Evolutionary conservation across 2,329 filamentous ascomycete species (phyloP).

Genomic region (Arachnopeziza araneosa): DNA sequence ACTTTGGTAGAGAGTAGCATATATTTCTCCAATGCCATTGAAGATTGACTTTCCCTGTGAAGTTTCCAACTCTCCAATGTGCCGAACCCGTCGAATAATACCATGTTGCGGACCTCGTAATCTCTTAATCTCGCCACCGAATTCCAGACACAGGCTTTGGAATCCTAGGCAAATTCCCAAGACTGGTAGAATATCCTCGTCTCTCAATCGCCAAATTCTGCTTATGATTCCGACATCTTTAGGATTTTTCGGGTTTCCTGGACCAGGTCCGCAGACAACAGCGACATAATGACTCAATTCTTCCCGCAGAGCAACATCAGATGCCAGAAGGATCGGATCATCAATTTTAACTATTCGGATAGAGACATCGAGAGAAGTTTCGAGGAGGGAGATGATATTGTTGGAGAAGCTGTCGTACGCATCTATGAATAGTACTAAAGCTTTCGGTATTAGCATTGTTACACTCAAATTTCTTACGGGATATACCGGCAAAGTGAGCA

Average conservation of each 20-base stretch:
- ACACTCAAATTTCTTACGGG: not conserved
- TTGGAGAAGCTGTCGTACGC: slow-evolving; percentile 97
- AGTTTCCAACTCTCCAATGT: slow-evolving; percentile 32
- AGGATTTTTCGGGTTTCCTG: slow-evolving; percentile 67
- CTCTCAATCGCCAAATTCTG: slow-evolving; percentile 63
- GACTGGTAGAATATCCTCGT: slow-evolving; percentile 61
- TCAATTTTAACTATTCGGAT: slow-evolving; percentile 72
- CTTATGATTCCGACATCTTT: slow-evolving; percentile 80
- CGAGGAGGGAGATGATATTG: slow-evolving; percentile 82
- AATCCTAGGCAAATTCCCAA: slow-evolving; percentile 73
- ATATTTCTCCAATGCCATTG: slow-evolving; percentile 24
- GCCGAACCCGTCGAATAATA: slow-evolving; percentile 50
- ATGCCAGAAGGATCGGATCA: slow-evolving; percentile 41
- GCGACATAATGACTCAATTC: slow-evolving; percentile 65
- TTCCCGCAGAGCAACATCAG: slow-evolving; percentile 41
- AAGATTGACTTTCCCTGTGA: slow-evolving; percentile 19
- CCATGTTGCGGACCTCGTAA: slow-evolving; percentile 55
- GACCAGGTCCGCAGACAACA: slow-evolving; percentile 85
- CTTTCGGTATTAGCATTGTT: slow-evolving; percentile 14
- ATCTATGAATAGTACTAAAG: slow-evolving; percentile 76
- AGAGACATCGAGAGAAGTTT: slow-evolving; percentile 59
- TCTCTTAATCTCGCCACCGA: slow-evolving; percentile 49
- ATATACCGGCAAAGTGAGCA: no score
- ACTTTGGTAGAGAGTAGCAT: slow-evolving; percentile 38
- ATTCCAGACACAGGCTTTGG: slow-evolving; percentile 57